A percentile compares a stretch with the other conserved stretches of the same genome.
Conservation (phyloP, 2,329 filamentous ascomycete genomes). For the Trematosphaeria pertusa region DNA sequence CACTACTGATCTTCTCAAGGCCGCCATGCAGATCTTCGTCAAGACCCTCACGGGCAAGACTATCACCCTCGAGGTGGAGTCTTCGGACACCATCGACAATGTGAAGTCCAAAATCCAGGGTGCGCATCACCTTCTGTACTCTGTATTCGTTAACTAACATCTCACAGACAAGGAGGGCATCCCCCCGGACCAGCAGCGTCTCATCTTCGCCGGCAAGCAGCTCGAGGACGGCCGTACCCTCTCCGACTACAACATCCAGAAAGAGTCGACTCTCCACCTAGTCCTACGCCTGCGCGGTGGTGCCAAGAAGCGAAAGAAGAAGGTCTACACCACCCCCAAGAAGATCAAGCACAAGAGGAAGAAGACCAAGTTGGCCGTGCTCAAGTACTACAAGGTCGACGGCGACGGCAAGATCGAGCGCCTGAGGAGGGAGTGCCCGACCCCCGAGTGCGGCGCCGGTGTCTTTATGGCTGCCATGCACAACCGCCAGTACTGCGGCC, state of each 20-base stretch:
- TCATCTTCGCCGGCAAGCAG: constrained; percentile 99
- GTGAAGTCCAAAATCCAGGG: constrained; percentile 96
- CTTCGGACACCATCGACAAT: constrained; percentile 99
- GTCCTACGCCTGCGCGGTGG: constrained; percentile 98
- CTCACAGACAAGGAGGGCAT: constrained; percentile 98
- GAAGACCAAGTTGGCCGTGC: constrained; percentile 99
- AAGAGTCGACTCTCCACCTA: constrained; percentile 98
- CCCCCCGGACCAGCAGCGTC: constrained; percentile 96
- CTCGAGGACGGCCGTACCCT: constrained; percentile 99
- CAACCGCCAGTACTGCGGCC: constrained; percentile 96
- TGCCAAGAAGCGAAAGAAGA: constrained; percentile 98
- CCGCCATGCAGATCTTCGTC: constrained; percentile 60
- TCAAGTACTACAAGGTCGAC: constrained; percentile 99
- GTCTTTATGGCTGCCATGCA: constrained; percentile 99
- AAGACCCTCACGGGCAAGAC: constrained; percentile 95
- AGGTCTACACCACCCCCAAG: constrained; percentile 99
- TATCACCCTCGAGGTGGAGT: constrained; percentile 99
- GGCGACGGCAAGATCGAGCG: constrained; percentile 99
- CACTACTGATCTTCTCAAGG: constrained; percentile 34
- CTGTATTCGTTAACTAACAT: constrained; percentile 28
- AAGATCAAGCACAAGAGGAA: constrained; percentile 99
- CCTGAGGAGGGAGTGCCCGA: constrained; percentile 95
- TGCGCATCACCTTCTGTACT: constrained; percentile 43
- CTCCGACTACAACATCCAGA: constrained; percentile 99
- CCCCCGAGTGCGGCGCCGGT: constrained; percentile 88